Base-by-base conservation (phyloP, 2,329 filamentous ascomycete species). In the Trichoderma oligosporum region DNA sequence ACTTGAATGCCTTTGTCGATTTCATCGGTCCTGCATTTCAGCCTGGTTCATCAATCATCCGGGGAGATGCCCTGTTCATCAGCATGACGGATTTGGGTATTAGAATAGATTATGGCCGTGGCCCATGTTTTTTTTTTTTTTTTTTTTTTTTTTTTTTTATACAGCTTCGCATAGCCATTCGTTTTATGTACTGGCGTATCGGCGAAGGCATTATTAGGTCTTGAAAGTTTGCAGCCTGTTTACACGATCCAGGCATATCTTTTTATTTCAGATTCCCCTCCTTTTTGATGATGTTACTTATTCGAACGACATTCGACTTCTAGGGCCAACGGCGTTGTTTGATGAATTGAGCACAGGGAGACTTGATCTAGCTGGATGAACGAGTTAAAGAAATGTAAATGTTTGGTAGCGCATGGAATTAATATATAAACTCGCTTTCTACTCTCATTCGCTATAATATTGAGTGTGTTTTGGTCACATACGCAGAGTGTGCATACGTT, bases 1-100 rank as follows among this genome's bases (percentile, higher is more conserved):
- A 41, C 70, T 87, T 46, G 84, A 87, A 70, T 87, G 84, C 64
- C 75, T 87, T 24, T 87, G 84, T 66, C 77, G 83, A 16, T 87
- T 87, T 64, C 84, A 87, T 65, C 70, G 76, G 42, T 68, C 72
- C 18, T 87, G 84, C 66, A 86, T 87, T 61, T 74, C 75, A 35
- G 77, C 78, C 7, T 87, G 84, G 84, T 87, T 84, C 66, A 74
- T 80, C 57, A 77, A 78, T 51, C 82, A 84, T 59, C 83, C 83
- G 1, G 84, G 84, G 2, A 74, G 82, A 57, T 87, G 84, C 64
- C 84, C 84, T 1, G 81, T 87, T 35, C 84, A 87, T 67, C 83
- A 86, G 65, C 83, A 86, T 67, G 81, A 83, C 63, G 79, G 80
- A 53, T 82, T 78, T 69, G 82, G 81, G 33, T 75, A 64, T 63